Percentiles rank a stretch among this genome's conserved stretches.
Conservation (phyloP, 2,329 filamentous ascomycete species). For the Lachnum nothofagi region DNA sequence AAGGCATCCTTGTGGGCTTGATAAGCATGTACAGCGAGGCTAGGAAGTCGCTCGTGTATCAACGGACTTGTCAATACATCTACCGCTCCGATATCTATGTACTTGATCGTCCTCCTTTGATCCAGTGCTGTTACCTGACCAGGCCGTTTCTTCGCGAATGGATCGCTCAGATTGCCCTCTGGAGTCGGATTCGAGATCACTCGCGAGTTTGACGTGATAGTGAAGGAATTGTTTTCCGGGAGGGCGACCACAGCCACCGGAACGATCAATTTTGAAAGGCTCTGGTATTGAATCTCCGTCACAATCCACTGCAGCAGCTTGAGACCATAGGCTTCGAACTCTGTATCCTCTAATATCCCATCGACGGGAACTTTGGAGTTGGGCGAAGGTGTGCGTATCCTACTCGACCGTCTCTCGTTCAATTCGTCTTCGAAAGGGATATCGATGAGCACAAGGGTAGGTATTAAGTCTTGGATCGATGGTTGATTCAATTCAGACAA, state of each 20-base stretch:
- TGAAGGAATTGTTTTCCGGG: constrained; percentile 31
- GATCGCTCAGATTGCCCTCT: constrained; percentile 19
- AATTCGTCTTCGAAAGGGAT: constrained; percentile 41
- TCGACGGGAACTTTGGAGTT: constrained; percentile 35
- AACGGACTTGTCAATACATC: constrained; percentile 82
- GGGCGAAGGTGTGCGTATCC: constrained; percentile 30
- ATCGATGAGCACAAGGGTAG: constrained; percentile 52
- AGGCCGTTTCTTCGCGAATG: constrained; percentile 21
- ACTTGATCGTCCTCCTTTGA: constrained; percentile 57
- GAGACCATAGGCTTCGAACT: constrained; percentile 43
- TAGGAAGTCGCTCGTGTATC: constrained; percentile 65
- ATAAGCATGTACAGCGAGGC: constrained; percentile 78
- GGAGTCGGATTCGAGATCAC: constrained; percentile 16
- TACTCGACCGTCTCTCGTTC: constrained; percentile 29
- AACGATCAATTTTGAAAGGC: constrained; percentile 43
- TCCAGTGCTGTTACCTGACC: constrained; percentile 39
- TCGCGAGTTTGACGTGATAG: constrained; percentile 15
- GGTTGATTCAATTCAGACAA: constrained; percentile 47
- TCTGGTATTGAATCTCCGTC: constrained; percentile 45
- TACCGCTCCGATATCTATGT: constrained; percentile 77
- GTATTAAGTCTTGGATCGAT: constrained; percentile 42
- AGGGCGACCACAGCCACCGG: constrained; percentile 39
- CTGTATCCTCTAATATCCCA: constrained; percentile 36
- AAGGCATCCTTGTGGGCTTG: constrained; percentile 71
- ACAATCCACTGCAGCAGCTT: constrained; percentile 43